Base-by-base conservation (phyloP, 1,284 basidiomycete genomes). In the Apiotrichum brassicae region DNA sequence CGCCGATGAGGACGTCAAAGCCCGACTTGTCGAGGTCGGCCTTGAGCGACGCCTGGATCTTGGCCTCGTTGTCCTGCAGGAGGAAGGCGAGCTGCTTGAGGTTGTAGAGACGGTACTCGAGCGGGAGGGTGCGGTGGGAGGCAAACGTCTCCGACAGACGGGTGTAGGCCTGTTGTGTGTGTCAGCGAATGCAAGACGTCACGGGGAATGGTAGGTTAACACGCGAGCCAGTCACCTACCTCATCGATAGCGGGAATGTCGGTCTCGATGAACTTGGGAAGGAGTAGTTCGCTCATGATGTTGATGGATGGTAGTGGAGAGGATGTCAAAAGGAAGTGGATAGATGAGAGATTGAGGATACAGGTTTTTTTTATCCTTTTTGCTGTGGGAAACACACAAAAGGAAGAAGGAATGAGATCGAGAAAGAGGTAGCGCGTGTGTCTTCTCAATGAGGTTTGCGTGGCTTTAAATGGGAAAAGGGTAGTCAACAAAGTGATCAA, bases 21-120 rank as follows among this genome's bases (percentile, higher is more conserved):
- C 28, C 66, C 4, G 77, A 78, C 58, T 79, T 79, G 41, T 77
- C 79, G 14, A 85, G 71, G 65, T 86, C 84, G 35, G 71, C 66
- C 33, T 72, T 50, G 33, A 81, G 57, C 2, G 82, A 77, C 25
- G 77, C 74, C 53, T 76, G 66, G 58, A 84, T 74, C 9, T 66
- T 69, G 12, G 74, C 65, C 37, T 71, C 63, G 65, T 85, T 83
- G 57, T 85, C 83, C 51, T 81, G 75, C 44, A 84, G 60, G 63
- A 84, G 66, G 51, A 77, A 82, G 12, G 78, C 79, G 35, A 85
- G 73, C 66, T 82, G 80, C 58, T 81, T 78, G 45, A 85, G 76
- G 70, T 84, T 82, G 48, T 77, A 76, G 54, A 80, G 77, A 34
- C 83, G 75, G 65, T 81, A 85, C 34, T 73, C 74, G 43, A 83